A percentile compares a stretch with the other conserved stretches of the same genome.
phyloP scores from a whole-genome alignment of 2,329 filamentous ascomycete genomes.

The Alternaria dauci region DNA sequence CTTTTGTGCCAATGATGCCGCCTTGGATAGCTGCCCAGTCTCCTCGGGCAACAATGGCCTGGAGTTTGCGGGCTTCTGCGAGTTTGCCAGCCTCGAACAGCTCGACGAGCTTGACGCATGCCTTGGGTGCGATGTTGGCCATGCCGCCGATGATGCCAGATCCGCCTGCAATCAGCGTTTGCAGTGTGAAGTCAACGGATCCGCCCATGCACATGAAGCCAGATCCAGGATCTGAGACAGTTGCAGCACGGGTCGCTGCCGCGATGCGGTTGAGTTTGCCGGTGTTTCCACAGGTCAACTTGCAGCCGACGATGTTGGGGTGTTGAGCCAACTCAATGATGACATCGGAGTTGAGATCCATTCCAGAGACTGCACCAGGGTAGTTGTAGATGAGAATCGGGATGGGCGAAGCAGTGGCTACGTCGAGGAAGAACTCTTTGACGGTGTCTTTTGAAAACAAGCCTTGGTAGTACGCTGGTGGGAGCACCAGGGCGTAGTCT shows the following conservation, averaged over 20 bases:
- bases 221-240: conserved; percentile 50
- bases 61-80: conserved; percentile 68
- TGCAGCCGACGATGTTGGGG: conserved; percentile 72
- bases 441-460: conserved; percentile 69
- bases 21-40: conserved; percentile 76
- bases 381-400: conserved; percentile 76
- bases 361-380: conserved; percentile 68
- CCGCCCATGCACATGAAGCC: conserved; percentile 76
- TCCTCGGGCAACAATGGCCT: conserved; percentile 70
- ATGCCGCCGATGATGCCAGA: conserved; percentile 76
- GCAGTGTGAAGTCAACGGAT: conserved; percentile 76
- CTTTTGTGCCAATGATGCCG: conserved; percentile 74
- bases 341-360: conserved; percentile 70
- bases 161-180: conserved; percentile 73
- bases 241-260: conserved; percentile 58
- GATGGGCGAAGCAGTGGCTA: conserved; percentile 69
- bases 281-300: conserved; percentile 75
- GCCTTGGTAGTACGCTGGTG: conserved; percentile 77
- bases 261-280: conserved; percentile 70
- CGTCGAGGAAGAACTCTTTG: conserved; percentile 70
- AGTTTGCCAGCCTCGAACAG: conserved; percentile 68
- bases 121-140: conserved; percentile 73
- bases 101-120: conserved; percentile 68
- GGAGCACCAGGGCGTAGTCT: conserved; percentile 78
- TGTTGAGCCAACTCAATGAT: conserved; percentile 68